A percentile compares a stretch with the other conserved stretches of the same genome.
Evolutionary conservation across 345 rosid genomes (phyloP).

Genomic region (Eucalyptus paniculata): DNA sequence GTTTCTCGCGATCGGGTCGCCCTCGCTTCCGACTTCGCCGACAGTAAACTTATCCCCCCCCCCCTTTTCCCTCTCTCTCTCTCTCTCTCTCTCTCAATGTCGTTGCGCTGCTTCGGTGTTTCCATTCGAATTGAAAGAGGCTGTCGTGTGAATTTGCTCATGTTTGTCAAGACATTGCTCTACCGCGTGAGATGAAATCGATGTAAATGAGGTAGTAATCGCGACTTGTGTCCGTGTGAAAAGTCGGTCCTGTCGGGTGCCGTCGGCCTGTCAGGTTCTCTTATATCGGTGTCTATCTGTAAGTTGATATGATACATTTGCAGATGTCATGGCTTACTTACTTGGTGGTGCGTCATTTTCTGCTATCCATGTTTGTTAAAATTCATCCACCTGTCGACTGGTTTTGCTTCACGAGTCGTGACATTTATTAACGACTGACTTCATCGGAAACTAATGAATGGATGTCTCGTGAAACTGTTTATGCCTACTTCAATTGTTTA

Average conservation of each 20-base stretch:
- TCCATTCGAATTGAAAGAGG: not conserved
- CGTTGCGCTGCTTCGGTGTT: not conserved
- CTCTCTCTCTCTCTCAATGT: not conserved
- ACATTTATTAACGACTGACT: not conserved
- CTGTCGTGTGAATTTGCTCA: not conserved
- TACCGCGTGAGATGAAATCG: not conserved
- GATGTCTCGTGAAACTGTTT: not conserved
- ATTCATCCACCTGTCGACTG: not conserved
- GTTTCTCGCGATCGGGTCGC: conserved; percentile 15
- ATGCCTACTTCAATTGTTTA: not conserved
- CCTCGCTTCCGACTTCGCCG: conserved; percentile 65
- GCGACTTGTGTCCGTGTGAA: not conserved
- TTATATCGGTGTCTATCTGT: not conserved
- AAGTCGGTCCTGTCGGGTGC: not conserved
- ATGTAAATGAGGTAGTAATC: not conserved
- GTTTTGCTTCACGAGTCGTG: not conserved
- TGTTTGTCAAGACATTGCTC: not conserved
- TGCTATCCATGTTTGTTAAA: not conserved
- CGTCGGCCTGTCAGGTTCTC: not conserved
- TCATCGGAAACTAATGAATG: not conserved
- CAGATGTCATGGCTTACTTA: not conserved
- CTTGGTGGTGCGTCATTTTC: not conserved
- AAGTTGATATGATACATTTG: not conserved
- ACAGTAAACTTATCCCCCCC: conserved; percentile 30
- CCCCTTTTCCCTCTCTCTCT: not conserved